Evolutionary conservation across 2,329 filamentous ascomycete genomes (phyloP), one percentile per base, ranked within the genome.

Genomic region (Phialophora verrucosa): DNA sequence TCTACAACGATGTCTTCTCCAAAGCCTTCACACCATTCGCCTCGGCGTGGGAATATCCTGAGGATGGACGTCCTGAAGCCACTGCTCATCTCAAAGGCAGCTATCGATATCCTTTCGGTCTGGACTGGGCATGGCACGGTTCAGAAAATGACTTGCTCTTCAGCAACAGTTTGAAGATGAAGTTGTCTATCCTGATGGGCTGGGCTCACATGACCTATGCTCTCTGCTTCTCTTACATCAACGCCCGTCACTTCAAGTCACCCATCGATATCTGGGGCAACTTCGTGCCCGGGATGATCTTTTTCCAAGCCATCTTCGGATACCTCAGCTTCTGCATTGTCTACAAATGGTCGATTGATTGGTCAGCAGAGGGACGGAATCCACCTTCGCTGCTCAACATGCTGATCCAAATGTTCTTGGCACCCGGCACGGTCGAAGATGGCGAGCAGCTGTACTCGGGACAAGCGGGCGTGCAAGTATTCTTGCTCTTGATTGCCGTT

Each of bases 111-210:
- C 94, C 96, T 17, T 97, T 99, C 76, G 95, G 95, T 72, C 82
- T 99, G 67, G 95, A 99, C 77, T 97, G 90, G 89, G 91, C 90
- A 75, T 99, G 95, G 95, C 96, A 99, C 78, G 93, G 91, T 67
- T 91, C 93, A 12, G 94, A 98, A 75, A 99, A 99, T 75, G 91
- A 96, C 68, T 85, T 99, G 23, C 86, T 99, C 58, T 99, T 99
- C 82, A 91, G 88, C 78, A 99, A 99, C 90, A 96, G 91, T 80
- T 96, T 95, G 86, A 99, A 99, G 89, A 99, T 99, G 95, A 99
- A 99, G 85, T 91, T 99, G 81, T 96, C 92, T 83, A 97, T 99
- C 77, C 87, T 99, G 72, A 86, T 99, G 71, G 95, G 96, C 78
- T 99, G 96, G 95, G 88, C 58, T 49, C 74, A 85, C 77, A 99